Conservation (phyloP, 257 asterid genomes). For the Nyctanthes arbortristis region DNA sequence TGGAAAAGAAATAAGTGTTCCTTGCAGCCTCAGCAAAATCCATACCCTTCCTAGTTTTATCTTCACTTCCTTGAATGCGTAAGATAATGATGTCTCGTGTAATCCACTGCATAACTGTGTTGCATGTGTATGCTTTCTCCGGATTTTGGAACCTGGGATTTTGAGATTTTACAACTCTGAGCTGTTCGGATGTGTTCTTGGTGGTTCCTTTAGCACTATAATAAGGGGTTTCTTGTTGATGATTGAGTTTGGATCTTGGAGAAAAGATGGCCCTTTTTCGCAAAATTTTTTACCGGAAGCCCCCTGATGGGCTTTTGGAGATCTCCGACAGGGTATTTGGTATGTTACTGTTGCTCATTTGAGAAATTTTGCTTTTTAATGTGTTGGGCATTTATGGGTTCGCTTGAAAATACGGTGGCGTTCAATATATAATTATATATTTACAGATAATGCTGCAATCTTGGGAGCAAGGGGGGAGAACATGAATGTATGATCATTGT, state of each 20-base stretch:
- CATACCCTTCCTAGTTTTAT: slow-evolving; percentile 22
- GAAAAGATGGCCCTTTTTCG: slow-evolving; percentile 50
- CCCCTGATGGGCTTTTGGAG: slow-evolving; percentile 60
- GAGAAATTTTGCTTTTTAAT: slow-evolving; percentile 4
- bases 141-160: slow-evolving; percentile 27
- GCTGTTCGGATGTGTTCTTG: slow-evolving; percentile 27
- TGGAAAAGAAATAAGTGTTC: slow-evolving; percentile 44
- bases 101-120: neutral
- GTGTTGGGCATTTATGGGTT: slow-evolving; percentile 1
- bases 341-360: slow-evolving; percentile 27
- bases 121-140: slow-evolving; percentile 8
- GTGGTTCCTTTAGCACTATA: slow-evolving; percentile 11
- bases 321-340: slow-evolving; percentile 57
- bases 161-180: neutral
- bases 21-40: slow-evolving; percentile 52
- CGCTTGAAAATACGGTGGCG: slow-evolving; percentile 11
- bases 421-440: neutral
- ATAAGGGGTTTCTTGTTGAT: slow-evolving; percentile 31
- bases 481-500: neutral
- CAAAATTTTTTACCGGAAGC: slow-evolving; percentile 50
- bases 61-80: slow-evolving; percentile 38
- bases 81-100: slow-evolving; percentile 13
- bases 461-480: neutral
- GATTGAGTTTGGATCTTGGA: slow-evolving; percentile 33
- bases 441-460: neutral